Percentiles rank a stretch among this genome's conserved stretches.
Evolutionary conservation across 805 yeast genomes (phyloP).

Genomic region (Saccharomycopsis lassenensis): DNA sequence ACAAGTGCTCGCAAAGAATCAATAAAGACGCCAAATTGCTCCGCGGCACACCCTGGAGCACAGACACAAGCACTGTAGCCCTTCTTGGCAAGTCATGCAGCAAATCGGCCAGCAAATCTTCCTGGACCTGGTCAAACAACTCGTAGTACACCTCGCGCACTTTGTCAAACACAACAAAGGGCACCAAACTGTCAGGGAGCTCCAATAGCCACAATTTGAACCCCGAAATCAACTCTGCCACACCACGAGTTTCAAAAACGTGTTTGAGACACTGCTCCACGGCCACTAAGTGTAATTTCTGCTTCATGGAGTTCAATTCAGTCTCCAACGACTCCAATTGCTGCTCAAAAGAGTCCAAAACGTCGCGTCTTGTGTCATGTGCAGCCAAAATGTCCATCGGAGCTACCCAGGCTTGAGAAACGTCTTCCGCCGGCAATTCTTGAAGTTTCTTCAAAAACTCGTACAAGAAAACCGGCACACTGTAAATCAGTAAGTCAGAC

Average conservation of each 20-base stretch:
- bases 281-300: constrained; percentile 7
- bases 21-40: constrained; percentile 23
- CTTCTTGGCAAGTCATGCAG: too few relatives aligned
- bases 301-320: constrained; percentile 9
- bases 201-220: constrained; percentile 48
- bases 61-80: too few relatives aligned
- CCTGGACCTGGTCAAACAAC: too few relatives aligned
- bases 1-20: neutral
- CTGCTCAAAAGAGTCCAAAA: constrained; percentile 9
- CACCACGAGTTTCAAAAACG: neutral
- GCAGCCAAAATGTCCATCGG: constrained; percentile 17
- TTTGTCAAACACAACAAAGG: constrained; percentile 25
- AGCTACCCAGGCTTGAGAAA: constrained; percentile 14
- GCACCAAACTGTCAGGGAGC: constrained; percentile 46
- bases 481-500: neutral
- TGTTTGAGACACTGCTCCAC: constrained; percentile 4
- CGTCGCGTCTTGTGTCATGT: constrained; percentile 8
- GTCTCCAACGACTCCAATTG: too few relatives aligned
- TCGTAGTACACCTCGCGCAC: constrained; percentile 15
- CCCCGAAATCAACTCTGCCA: constrained; percentile 26
- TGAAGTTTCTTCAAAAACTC: constrained; percentile 8
- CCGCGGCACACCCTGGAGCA: too few relatives aligned
- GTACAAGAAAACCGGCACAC: constrained; percentile 13
- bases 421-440: constrained; percentile 11
- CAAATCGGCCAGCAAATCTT: too few relatives aligned